These are phyloP conservation scores for Aeschynomene evenia DNA, from an alignment of 306 rosid species.

Conservation along the genomic window DNA sequence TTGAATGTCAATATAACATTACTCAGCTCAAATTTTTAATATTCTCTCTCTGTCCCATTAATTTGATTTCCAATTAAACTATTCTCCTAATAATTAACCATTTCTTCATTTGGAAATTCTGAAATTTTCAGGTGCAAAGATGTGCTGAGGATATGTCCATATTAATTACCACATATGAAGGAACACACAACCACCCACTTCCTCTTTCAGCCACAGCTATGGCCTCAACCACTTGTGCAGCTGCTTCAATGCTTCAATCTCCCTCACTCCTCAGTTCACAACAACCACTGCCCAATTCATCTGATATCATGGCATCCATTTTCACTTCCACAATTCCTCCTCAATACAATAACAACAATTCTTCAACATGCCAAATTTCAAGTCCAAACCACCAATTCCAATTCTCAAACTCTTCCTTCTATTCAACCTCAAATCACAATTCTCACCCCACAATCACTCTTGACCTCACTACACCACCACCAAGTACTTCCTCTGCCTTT, in stretches of 20 bases:
- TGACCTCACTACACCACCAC: slow-evolving; percentile 43
- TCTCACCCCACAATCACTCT: slow-evolving; percentile 68
- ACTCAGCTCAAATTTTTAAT: no score
- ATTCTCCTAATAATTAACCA: no score
- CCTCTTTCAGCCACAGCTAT: slow-evolving; percentile 66
- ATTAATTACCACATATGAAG: slow-evolving; percentile 74
- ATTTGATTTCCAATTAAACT: no score
- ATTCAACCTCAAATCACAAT: slow-evolving; percentile 42
- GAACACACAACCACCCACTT: slow-evolving; percentile 68
- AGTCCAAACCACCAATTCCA: slow-evolving; percentile 32
- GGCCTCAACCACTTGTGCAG: slow-evolving; percentile 70
- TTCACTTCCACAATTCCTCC: slow-evolving; percentile 14
- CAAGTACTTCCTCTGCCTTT: slow-evolving; percentile 18
- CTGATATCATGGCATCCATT: slow-evolving; percentile 20
- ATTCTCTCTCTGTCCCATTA: no score
- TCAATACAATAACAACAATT: slow-evolving; percentile 30
- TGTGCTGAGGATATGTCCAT: slow-evolving; percentile 65
- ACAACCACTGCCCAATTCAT: slow-evolving; percentile 25
- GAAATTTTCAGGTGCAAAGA: slow-evolving; percentile 67
- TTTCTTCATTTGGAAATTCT: no score
- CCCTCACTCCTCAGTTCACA: slow-evolving; percentile 41
- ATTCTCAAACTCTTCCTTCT: slow-evolving; percentile 38
- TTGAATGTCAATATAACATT: no score
- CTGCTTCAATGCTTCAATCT: slow-evolving; percentile 65
- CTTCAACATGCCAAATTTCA: slow-evolving; percentile 22